Evolutionary conservation across 2,329 filamentous ascomycete genomes (phyloP), one percentile per base, ranked within the genome.

Genomic region (Calonectria henricotiae): DNA sequence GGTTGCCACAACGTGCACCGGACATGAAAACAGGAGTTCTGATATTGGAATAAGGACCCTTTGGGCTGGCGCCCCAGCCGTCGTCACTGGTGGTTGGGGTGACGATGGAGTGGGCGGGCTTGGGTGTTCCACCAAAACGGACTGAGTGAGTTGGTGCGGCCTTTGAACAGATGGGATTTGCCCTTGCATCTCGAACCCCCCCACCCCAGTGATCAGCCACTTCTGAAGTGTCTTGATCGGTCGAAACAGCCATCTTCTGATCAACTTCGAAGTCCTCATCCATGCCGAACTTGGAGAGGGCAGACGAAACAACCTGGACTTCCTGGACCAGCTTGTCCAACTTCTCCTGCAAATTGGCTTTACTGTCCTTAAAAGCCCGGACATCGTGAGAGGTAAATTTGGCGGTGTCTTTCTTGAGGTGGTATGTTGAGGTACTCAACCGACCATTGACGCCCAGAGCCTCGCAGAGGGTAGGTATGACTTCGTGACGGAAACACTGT

Each of bases 321-420:
- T 65, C 47, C n/a, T 32, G 17, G 49, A 39, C 32, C 2, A 65
- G 37, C 7, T 58, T 43, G 12, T 65, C 49, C 20, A 65, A 25
- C n/a, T 65, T 65, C 8, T 41, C n/a, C 37, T 51, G 55, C 13
- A 49, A 17, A 27, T 3, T 15, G 7, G 55, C 55, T 13, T 30
- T 20, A 13, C n/a, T 25, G 23, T 17, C 5, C n/a, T 7, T 7
- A 5, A 49, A 35, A 4, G 4, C 9, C 8, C 35, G 43, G 41
- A 6, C 15, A 8, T 35, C n/a, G n/a, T 9, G 17, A 13, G 49
- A 13, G 39, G 4, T 6, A 2, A 43, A 20, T 15, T 25, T 35
- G 12, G 32, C 13, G n/a, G 17, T 9, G 32, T 27, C 6, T 2
- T n/a, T 20, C 8, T 35, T 39, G 17, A 20, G 7, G 15, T 46